phyloP scores from a whole-genome alignment of 1,284 basidiomycete species.

The Cystobasidium pallidum region DNA sequence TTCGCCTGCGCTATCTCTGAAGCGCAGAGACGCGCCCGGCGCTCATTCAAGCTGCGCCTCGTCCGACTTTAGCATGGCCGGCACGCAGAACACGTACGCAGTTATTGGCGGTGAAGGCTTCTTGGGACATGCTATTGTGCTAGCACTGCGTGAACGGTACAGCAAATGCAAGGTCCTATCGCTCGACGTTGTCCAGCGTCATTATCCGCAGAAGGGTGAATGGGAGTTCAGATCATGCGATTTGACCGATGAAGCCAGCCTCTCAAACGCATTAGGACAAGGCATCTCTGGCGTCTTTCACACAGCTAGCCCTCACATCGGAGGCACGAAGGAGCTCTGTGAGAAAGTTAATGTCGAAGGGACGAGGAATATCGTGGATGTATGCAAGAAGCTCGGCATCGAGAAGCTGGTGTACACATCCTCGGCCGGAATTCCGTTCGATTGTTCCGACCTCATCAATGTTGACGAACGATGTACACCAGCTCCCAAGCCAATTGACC shows the following conservation, averaged over 20 bases:
- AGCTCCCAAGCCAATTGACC: constrained; percentile 77
- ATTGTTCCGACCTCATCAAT: constrained; percentile 78
- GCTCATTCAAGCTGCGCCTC: neutral
- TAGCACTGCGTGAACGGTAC: constrained; percentile 76
- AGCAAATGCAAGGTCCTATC: constrained; percentile 67
- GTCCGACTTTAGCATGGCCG: constrained; percentile 6
- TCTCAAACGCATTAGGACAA: constrained; percentile 72
- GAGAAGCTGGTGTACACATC: constrained; percentile 92
- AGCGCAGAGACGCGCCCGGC: neutral
- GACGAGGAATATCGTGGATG: constrained; percentile 81
- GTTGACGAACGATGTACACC: constrained; percentile 85
- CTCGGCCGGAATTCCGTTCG: constrained; percentile 90
- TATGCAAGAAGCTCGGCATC: constrained; percentile 69
- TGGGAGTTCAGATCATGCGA: constrained; percentile 78
- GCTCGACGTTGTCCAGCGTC: constrained; percentile 84
- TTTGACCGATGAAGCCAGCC: constrained; percentile 74
- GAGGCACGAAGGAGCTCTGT: constrained; percentile 72
- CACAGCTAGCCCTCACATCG: constrained; percentile 83
- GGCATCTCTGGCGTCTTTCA: constrained; percentile 88
- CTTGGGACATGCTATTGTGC: constrained; percentile 85
- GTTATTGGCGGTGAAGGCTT: constrained; percentile 63
- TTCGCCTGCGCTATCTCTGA: neutral
- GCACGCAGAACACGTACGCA: constrained; percentile 45
- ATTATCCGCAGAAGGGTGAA: constrained; percentile 62
- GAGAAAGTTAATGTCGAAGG: constrained; percentile 94